Evolutionary conservation across 2,329 filamentous ascomycete genomes (phyloP), one percentile per base, ranked within the genome.

Genomic region (Alternaria alternata): DNA sequence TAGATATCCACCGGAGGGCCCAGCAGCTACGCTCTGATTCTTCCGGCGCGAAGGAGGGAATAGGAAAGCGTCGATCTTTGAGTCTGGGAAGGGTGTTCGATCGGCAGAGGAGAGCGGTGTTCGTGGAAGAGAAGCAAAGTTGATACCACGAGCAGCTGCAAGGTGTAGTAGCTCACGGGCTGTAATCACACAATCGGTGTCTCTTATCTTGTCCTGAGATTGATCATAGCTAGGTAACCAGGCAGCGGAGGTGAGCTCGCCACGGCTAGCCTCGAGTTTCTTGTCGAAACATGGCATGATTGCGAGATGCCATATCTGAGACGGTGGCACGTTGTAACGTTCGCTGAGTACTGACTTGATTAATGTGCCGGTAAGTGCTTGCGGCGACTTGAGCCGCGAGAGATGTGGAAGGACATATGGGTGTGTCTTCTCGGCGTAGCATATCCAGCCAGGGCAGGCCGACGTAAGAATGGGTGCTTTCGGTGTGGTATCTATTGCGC

Each of bases 251-350:
- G 94, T 98, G 39, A 99, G 86, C 79, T 99, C 95, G 77, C 93
- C 90, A 54, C 95, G 89, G 69, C 93, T 96, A 7, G 95, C 95
- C 81, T 99, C 95, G 28, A 99, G 86, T 79, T 99, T 99, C 83
- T 99, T 99, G 79, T 99, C 95, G 78, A 99, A 98, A 78, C 95
- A 99, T 20, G 95, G 95, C 95, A 99, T 99, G 46, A 99, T 85
- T 12, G 94, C 93, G 54, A 98, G 80, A 78, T 98, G 94, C 92
- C 94, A 99, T 75, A 99, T 93, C 68, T 89, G 88, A 64, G 89
- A 88, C 0, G 93, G 91, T 1, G 89, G 79, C 49, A 97, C 88
- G 34, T 87, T 87, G 63, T 94, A 85, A 53, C 83, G 85, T 67
- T 87, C 88, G 78, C 91, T 93, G 36, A 99, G 81, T 0, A 91